Conservation (phyloP, 176 grass and related monocot genomes). For the Puya raimondii region DNA sequence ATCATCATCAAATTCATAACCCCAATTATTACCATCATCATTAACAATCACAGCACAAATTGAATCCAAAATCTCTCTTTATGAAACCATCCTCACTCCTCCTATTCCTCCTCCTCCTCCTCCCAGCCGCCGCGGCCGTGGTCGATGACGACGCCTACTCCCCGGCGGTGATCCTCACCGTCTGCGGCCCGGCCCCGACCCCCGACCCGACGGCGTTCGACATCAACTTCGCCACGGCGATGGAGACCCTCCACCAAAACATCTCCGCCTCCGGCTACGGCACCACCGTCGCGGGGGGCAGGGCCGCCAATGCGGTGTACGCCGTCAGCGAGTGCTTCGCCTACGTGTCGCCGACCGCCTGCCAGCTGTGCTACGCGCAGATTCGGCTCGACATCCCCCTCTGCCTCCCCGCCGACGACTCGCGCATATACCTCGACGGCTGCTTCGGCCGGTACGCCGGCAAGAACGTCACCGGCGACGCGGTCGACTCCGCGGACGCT, state of each 20-base stretch:
- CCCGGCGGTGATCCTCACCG: constrained; percentile 30
- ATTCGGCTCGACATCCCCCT: constrained; percentile 60
- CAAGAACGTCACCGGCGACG: constrained; percentile 25
- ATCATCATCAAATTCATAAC: no score
- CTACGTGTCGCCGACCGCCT: constrained; percentile 53
- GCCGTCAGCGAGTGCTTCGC: constrained; percentile 58
- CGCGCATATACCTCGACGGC: constrained; percentile 60
- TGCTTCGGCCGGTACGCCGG: constrained; percentile 68
- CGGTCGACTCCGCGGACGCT: constrained; percentile 39
- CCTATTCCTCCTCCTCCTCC: background rate
- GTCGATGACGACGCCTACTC: background rate
- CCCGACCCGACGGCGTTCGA: constrained; percentile 35
- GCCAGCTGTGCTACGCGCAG: constrained; percentile 73
- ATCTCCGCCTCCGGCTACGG: constrained; percentile 48
- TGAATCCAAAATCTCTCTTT: no score
- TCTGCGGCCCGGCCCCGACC: constrained; percentile 30
- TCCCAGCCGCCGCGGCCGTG: background rate
- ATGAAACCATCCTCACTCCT: background rate
- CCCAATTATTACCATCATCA: no score
- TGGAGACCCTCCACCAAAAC: constrained; percentile 64
- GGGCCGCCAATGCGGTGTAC: constrained; percentile 21
- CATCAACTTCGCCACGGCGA: constrained; percentile 47
- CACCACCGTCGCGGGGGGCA: constrained; percentile 18
- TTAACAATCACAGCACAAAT: no score
- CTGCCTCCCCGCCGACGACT: constrained; percentile 48